Base-by-base conservation (phyloP, 139 green algal genomes). In the Ettlia oleoabundans region DNA sequence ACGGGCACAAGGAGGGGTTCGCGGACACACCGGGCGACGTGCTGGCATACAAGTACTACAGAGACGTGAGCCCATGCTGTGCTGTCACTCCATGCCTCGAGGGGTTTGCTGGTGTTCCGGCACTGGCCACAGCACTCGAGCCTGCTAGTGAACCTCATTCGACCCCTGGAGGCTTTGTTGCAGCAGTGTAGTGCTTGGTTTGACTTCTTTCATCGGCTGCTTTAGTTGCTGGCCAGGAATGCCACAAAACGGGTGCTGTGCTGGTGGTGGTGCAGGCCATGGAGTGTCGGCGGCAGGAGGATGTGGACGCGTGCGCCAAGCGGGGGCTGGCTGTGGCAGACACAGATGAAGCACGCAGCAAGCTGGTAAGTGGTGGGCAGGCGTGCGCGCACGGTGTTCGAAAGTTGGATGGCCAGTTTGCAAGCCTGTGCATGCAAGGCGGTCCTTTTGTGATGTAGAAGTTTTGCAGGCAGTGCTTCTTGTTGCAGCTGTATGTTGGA, bases 11-110 rank as follows among this genome's bases (percentile, higher is more conserved):
- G 10, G 81, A 84, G 30, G 94, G 94, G 55, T 97, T 97, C 82
- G 72, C 42, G 1, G 74, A 91, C 68, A 69, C 73, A 6, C 91
- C 93, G 13, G 90, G 35, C 1, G 94, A 97, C 79, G 94, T 88
- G 87, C 81, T 97, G 82, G 92, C 94, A 19, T 97, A 93, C 91
- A 97, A 97, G 68, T 91, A 93, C 87, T 91, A 93, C 64, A 79
- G 94, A 35, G 93, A 97, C 67, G 93, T 95, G 86, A 87, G 91
- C 38, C 8, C n/a, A n/a, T n/a, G n/a, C 10, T n/a, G 9, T 35
- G 55, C 55, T 65, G 55, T 22, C 15, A 15, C 47, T 58, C 13
- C 47, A 24, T 58, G 13, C 47, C 47, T 10, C 13, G 47, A 10
- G 18, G 28, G 55, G 18, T 5, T n/a, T 22, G 55, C 15, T 5